Evolutionary conservation across 768 basidiomycete genomes (phyloP), one percentile per base, ranked within the genome.

Genomic region (Cantharellus cinnabarinus): DNA sequence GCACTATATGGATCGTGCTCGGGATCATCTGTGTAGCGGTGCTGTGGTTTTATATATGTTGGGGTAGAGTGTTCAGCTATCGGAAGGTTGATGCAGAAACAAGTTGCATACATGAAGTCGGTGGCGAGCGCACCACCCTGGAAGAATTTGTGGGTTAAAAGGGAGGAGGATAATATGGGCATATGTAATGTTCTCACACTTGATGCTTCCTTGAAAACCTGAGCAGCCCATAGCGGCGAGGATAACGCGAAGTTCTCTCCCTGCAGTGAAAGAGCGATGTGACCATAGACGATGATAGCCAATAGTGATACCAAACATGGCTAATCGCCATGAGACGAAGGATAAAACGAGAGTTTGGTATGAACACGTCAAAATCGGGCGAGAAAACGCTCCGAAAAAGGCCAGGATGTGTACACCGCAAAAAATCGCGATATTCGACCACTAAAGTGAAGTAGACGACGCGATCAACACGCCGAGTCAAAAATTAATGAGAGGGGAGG

Each of bases 211-310:
- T 65, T 88, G 85, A 63, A 86, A 83, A 0, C 79, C 85, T 54
- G 81, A 76, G 2, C 81, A 78, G 0, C 86, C 85, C 66, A 87
- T 70, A 38, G 76, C 69, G 20, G 84, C 82, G 40, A 88, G 70
- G 29, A 76, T 68, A 3, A 80, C 63, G 5, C 84, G 74, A 44
- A 84, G 76, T 5, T 71, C 72, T 15, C 76, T 59, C 1, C 70
- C 70, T 3, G 84, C 84, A 20, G 75, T 74, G 67, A 84, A 86
- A 2, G 83, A 74, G 3, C 77, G 76, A 65, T 87, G 85, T 3
- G 84, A 84, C 69, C 82, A 86, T n/a, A 88, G 69, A 42, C 85
- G 75, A 66, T 87, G 85, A 66, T 87, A 87, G 1, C 85, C 85
- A 63, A 83, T 73, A 2, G 81, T 86, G 54, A 87, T 79, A 83